Evolutionary conservation across 129 eudicot genomes (phyloP), one percentile per base, ranked within the genome.

Genomic region (Tagetes patula): DNA sequence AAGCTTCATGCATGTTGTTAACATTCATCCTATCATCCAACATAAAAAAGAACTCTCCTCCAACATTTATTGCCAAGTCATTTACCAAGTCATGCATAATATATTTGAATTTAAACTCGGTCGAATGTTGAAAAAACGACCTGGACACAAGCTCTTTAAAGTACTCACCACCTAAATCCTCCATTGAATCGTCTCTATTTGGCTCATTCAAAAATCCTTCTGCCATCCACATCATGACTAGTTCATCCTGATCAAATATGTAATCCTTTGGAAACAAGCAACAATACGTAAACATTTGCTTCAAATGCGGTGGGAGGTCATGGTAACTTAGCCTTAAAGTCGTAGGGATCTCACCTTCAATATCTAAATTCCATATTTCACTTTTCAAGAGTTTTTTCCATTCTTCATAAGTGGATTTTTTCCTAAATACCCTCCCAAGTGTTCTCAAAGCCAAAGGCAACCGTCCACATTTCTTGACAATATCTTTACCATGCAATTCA

Each of bases 401-500:
- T 20, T 54, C 60, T 20, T 53, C 34, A 4, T 11, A 1, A 20
- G 20, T 27, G 10, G 60, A 54, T 54, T 54, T 54, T 54, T 0
- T 5, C 27, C 60, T 14, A 14, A 20, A 54, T 5, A 54, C 33
- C 60, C 60, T 4, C 60, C 55, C 60, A 14, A 53, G 60, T 53
- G 60, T 53, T 5, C 2, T 20, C 10, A 53, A 53, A 14, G 60
- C 60, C 60, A 53, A 53, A 53, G 60, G 60, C 60, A 53, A 53
- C 5, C 60, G 6, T 0, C 10, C 60, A 58, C 64, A 82, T 52
- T 77, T 73, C 36, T 20, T 62, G 0, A 63, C 69, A 0, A 80
- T 58, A 2, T 9, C 47, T 33, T 56, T 59, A 13, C 85, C 87
- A 69, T 77, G 33, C 13, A 8, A 43, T 50, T 45, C 14, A 1